A percentile compares a stretch with the other conserved stretches of the same genome.
phyloP scores from a whole-genome alignment of 2,329 filamentous ascomycete species.

The Aspergillus texensis region DNA sequence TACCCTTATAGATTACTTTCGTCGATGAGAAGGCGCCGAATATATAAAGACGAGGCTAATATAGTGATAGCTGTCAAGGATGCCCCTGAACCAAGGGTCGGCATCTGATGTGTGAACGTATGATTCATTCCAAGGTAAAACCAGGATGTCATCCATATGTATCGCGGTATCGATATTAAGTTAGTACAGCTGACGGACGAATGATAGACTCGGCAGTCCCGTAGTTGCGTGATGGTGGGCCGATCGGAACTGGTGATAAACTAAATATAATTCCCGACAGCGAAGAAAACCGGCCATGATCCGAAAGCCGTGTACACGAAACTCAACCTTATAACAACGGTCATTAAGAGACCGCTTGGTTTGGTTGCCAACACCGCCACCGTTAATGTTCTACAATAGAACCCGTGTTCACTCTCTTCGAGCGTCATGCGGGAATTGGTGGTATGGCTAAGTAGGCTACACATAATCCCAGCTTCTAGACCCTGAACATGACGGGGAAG shows the following conservation, averaged over 20 bases:
- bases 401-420: background rate
- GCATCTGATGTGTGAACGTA: background rate
- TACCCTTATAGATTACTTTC: background rate
- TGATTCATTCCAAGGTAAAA: background rate
- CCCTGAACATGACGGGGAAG: background rate
- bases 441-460: background rate
- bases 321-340: constrained; percentile 1
- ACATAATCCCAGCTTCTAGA: background rate
- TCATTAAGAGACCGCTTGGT: background rate
- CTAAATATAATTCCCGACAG: constrained; percentile 2
- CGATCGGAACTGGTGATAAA: constrained; percentile 1
- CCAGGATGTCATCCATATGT: background rate
- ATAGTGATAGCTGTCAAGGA: background rate
- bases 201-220: constrained; percentile 9
- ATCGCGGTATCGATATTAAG: background rate
- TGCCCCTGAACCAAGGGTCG: background rate
- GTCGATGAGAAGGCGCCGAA: background rate
- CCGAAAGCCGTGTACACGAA: constrained; percentile 1
- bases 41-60: background rate
- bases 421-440: background rate
- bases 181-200: background rate
- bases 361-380: background rate
- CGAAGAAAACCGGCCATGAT: background rate
- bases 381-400: background rate
- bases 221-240: constrained; percentile 7